Evolutionary conservation across 352 stramenopile genomes (phyloP).

Genomic region (Phytophthora meadii): DNA sequence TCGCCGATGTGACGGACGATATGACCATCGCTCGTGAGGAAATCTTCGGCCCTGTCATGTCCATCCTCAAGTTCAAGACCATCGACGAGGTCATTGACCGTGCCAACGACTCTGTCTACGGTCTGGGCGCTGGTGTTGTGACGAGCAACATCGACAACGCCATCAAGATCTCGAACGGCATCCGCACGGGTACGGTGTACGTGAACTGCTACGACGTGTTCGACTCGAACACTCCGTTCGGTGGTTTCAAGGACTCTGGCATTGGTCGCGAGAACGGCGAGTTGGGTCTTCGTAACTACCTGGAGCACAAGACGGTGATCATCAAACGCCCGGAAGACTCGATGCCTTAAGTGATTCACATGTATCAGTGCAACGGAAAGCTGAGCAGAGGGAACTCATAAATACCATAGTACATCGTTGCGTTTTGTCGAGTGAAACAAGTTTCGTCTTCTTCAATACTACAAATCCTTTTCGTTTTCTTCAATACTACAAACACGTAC

Average conservation of each 20-base stretch:
- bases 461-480: neutral
- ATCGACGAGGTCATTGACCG: slow-evolving; percentile 72
- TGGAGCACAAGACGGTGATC: slow-evolving; percentile 77
- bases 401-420: slow-evolving; percentile 10
- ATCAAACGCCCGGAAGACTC: slow-evolving; percentile 62
- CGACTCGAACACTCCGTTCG: slow-evolving; percentile 81
- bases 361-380: slow-evolving; percentile 17
- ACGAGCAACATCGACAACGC: slow-evolving; percentile 85
- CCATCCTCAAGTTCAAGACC: slow-evolving; percentile 6
- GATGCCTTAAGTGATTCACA: slow-evolving; percentile 35
- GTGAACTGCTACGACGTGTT: slow-evolving; percentile 94
- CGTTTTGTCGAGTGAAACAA: slow-evolving; percentile 14
- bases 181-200: slow-evolving; percentile 93
- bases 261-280: slow-evolving; percentile 81
- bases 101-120: slow-evolving; percentile 88
- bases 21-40: slow-evolving; percentile 24
- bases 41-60: slow-evolving; percentile 2
- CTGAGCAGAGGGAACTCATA: slow-evolving; percentile 21
- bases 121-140: slow-evolving; percentile 88
- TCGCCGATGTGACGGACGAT: slow-evolving; percentile 76
- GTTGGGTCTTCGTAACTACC: slow-evolving; percentile 71
- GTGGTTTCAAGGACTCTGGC: slow-evolving; percentile 88
- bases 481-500: neutral
- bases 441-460: neutral
- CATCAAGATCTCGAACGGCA: slow-evolving; percentile 82